phyloP scores from a whole-genome alignment of 2,329 filamentous ascomycete species.

The Phialophora chinensis region DNA sequence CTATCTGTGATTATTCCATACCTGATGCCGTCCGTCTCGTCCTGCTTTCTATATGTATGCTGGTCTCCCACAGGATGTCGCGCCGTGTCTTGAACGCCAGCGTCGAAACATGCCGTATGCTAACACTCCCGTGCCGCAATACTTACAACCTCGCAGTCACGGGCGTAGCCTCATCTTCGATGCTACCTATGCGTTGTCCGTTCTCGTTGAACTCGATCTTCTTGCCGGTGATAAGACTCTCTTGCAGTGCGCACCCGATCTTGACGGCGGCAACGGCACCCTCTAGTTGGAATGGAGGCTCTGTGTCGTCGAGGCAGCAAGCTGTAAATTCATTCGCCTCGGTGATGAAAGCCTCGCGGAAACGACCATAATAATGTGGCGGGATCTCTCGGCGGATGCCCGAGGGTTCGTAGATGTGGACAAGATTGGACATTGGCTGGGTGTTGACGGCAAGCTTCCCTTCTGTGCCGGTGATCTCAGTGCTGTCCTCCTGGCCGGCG shows the following conservation, averaged over 20 bases:
- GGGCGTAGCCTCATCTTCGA: not conserved
- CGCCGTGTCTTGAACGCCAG: no score
- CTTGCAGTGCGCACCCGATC: conserved; percentile 67
- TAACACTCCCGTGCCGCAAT: not conserved
- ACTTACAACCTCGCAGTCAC: conserved; percentile 25
- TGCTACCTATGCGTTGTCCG: conserved; percentile 50
- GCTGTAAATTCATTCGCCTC: conserved; percentile 69
- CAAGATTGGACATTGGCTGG: conserved; percentile 61
- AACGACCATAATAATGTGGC: conserved; percentile 66
- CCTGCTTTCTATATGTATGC: not conserved
- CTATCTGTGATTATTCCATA: not conserved
- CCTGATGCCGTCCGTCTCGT: not conserved
- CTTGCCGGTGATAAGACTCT: conserved; percentile 60
- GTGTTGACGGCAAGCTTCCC: conserved; percentile 68
- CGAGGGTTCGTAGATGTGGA: conserved; percentile 60
- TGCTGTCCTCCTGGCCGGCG: conserved; percentile 68
- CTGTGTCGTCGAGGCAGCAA: conserved; percentile 61
- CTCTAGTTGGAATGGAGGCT: conserved; percentile 62
- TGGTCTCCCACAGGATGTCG: not conserved
- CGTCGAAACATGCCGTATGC: not conserved
- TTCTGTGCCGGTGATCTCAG: conserved; percentile 70
- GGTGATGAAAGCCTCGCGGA: conserved; percentile 67
- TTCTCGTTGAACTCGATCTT: conserved; percentile 66
- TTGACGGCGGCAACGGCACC: conserved; percentile 63
- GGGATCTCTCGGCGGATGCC: conserved; percentile 67